Base-by-base conservation (phyloP, 306 rosid species). In the Sicyos edulis region DNA sequence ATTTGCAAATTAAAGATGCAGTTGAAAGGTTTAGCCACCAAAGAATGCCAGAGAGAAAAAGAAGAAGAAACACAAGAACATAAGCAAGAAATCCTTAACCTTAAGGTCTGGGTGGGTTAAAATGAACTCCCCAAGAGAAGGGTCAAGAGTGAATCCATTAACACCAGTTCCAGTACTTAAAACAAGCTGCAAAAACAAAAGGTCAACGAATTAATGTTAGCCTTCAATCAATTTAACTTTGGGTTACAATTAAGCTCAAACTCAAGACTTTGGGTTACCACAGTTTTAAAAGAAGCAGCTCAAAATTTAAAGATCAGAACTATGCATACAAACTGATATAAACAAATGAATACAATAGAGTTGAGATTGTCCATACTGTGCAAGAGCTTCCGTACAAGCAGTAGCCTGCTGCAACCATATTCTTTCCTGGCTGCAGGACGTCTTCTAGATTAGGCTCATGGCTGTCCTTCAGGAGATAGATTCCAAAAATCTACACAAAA, bases 301-400 rank as follows among this genome's bases (percentile, higher is more conserved):
- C 29, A n/a, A n/a, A n/a, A n/a, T n/a, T n/a, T n/a, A n/a, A n/a
- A 29, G 40, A 22, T 16, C 22, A 54, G 9, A 34, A 37, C 6
- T 11, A 5, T 22, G 7, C 37, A 12, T 57, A 37, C 54, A 69
- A 11, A 72, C 73, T 62, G 70, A n/a, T 47, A n/a, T 70, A 54
- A 67, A 20, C 74, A 80, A 49, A 73, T 42, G 59, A 76, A 57
- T 40, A 7, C 15, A 78, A 63, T 67, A 71, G 24, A 74, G 71
- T 37, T 54, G 15, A 17, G 53, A 60, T 17, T 26, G 22, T 26
- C 54, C 34, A 61, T 91, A 93, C 99, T 85, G 92, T 93, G 96
- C 99, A 93, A 77, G 96, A 93, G 88, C 99, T 93, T 74, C 99
- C 97, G 47, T 93, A 93, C 97, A 93, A 91, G 87, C 99, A 93